phyloP scores from a whole-genome alignment of 805 yeast genomes.

The Candida arabinofermentans region DNA sequence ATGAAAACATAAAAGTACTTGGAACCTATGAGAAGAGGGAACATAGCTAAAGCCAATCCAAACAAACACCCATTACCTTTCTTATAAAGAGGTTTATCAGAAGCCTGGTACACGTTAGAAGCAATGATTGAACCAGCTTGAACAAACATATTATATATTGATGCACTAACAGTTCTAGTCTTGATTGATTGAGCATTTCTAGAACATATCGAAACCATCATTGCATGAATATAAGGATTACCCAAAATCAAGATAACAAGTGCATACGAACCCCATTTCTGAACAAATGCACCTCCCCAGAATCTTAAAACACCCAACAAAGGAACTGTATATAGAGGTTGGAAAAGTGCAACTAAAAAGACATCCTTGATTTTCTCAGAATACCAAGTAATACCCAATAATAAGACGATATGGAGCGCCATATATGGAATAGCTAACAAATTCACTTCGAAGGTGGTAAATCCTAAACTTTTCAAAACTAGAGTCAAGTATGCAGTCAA shows the following conservation, averaged over 20 bases:
- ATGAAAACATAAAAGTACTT: slow-evolving; percentile 38
- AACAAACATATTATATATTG: slow-evolving; percentile 60
- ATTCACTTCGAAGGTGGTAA: slow-evolving; percentile 48
- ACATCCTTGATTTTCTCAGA: slow-evolving; percentile 33
- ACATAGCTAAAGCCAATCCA: slow-evolving; percentile 30
- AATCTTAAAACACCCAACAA: slow-evolving; percentile 24
- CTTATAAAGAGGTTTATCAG: slow-evolving; percentile 57
- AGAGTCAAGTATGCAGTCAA: slow-evolving; percentile 44
- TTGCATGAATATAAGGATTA: slow-evolving; percentile 49
- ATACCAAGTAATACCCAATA: slow-evolving; percentile 34
- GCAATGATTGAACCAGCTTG: slow-evolving; percentile 55
- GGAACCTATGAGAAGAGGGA: slow-evolving; percentile 26
- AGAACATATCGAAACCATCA: slow-evolving; percentile 59
- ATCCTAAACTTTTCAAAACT: slow-evolving; percentile 46
- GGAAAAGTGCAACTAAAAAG: slow-evolving; percentile 17
- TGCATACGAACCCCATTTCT: slow-evolving; percentile 27
- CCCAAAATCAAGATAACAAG: slow-evolving; percentile 31
- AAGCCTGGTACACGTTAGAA: slow-evolving; percentile 51
- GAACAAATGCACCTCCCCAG: slow-evolving; percentile 25
- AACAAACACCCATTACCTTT: slow-evolving; percentile 48
- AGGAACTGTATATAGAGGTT: slow-evolving; percentile 26
- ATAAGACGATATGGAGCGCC: slow-evolving; percentile 33
- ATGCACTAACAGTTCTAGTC: slow-evolving; percentile 61
- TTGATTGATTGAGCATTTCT: slow-evolving; percentile 59
- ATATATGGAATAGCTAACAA: slow-evolving; percentile 49